Conservation (phyloP, 768 basidiomycete species). For the Suillus clintonianus region DNA sequence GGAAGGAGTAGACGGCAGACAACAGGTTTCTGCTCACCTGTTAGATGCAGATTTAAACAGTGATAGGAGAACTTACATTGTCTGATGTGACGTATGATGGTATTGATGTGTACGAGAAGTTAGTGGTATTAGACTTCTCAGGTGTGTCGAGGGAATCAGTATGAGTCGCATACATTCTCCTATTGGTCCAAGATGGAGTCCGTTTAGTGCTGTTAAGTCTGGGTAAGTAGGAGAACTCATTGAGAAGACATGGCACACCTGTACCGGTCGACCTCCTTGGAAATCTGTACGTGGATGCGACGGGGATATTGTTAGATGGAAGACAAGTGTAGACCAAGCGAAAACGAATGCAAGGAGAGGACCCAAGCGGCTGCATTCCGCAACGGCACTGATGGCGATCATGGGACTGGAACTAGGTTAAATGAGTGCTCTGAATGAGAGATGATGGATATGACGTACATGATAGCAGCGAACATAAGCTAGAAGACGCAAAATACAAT, state of each 20-base stretch:
- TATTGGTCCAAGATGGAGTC: conserved; percentile 90
- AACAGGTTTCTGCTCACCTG: conserved; percentile 73
- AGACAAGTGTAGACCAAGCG: too few species aligned
- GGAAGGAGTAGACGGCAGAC: conserved; percentile 72
- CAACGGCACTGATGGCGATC: too few species aligned
- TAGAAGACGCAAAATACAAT: too few species aligned
- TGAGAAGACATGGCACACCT: conserved; percentile 45
- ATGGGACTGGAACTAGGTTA: too few species aligned
- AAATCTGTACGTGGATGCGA: conserved; percentile 44
- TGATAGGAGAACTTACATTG: conserved; percentile 57
- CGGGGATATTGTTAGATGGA: conserved; percentile 70
- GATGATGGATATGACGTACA: too few species aligned
- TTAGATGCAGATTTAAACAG: conserved; percentile 2
- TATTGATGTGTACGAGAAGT: conserved; percentile 75
- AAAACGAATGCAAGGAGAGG: too few species aligned
- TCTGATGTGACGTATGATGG: conserved; percentile 88
- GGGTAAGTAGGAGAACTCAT: not conserved
- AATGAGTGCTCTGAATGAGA: too few species aligned
- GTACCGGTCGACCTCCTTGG: conserved; percentile 72
- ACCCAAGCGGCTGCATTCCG: too few species aligned
- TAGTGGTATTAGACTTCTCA: conserved; percentile 60
- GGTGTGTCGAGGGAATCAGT: too few species aligned
- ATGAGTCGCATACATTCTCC: conserved; percentile 85
- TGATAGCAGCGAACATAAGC: too few species aligned
- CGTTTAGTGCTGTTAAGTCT: conserved; percentile 57